A percentile compares a stretch with the other conserved stretches of the same genome.
These are phyloP conservation scores for Trichosporon ovoides DNA, from an alignment of 1,284 basidiomycete species.

Conservation along the genomic window DNA sequence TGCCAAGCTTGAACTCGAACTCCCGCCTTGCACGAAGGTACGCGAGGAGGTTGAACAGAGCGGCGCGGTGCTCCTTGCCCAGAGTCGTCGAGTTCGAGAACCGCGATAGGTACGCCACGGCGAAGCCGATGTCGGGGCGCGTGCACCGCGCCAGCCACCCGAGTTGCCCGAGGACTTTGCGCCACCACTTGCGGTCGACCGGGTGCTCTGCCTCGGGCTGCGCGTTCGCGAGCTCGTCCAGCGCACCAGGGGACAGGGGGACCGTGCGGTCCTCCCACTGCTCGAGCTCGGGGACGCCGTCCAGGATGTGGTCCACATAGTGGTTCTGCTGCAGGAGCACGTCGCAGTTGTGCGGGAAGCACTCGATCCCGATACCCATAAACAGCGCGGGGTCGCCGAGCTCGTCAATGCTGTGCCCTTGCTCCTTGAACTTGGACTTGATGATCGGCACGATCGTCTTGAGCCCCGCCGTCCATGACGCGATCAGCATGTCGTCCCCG, in stretches of 20 bases:
- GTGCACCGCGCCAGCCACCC: neutral
- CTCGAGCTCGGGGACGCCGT: neutral
- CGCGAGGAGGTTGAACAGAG: neutral
- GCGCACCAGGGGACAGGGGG: neutral
- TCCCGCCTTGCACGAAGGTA: neutral
- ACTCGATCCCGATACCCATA: neutral
- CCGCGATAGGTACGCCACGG: neutral
- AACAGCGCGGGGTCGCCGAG: slow-evolving; percentile 1
- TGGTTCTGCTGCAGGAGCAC: slow-evolving; percentile 3
- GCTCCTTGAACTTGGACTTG: neutral
- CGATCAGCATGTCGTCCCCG: neutral
- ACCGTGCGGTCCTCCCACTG: neutral
- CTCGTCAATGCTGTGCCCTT: neutral
- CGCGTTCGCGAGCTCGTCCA: neutral
- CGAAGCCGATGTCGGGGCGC: neutral
- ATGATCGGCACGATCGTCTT: slow-evolving; percentile 1
- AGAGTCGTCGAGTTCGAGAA: neutral
- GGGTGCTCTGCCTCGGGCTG: neutral
- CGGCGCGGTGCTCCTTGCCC: neutral
- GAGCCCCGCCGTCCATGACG: neutral
- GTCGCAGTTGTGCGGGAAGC: slow-evolving; percentile 5
- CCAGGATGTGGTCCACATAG: neutral
- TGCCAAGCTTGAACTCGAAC: slow-evolving; percentile 5
- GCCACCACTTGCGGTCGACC: slow-evolving; percentile 1
- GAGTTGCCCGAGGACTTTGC: neutral